A percentile compares a stretch with the other conserved stretches of the same genome.
phyloP scores from a whole-genome alignment of 371 early-diverging fungal genomes.

The Mortierella sp. region DNA sequence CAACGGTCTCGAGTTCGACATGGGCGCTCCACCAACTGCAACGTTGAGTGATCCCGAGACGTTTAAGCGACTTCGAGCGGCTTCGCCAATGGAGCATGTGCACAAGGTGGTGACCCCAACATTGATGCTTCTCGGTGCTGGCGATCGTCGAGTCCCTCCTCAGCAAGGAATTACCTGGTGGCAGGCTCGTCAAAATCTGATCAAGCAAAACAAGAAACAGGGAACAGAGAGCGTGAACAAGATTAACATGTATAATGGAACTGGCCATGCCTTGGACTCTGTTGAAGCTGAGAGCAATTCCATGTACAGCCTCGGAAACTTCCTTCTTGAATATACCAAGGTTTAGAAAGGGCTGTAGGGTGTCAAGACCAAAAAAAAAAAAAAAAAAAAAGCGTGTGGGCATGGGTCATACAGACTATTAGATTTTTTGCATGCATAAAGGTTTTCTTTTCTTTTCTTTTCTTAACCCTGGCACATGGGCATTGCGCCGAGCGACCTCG shows the following conservation, averaged over 20 bases:
- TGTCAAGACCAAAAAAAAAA: too few relatives aligned
- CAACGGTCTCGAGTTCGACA: slow-evolving; percentile 20
- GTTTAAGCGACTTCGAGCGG: slow-evolving; percentile 60
- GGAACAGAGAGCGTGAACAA: slow-evolving; percentile 30
- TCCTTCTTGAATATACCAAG: slow-evolving; percentile 40
- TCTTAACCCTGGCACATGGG: too few relatives aligned
- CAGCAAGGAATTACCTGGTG: slow-evolving; percentile 62
- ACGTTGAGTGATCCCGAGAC: slow-evolving; percentile 57
- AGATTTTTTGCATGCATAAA: too few relatives aligned
- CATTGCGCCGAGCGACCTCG: too few relatives aligned
- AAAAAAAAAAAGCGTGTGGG: too few relatives aligned
- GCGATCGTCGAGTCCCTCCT: slow-evolving; percentile 79
- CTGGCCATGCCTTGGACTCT: slow-evolving; percentile 73
- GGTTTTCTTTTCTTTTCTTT: too few relatives aligned
- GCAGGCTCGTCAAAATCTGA: slow-evolving; percentile 45
- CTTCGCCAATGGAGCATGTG: slow-evolving; percentile 65
- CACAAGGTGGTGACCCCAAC: slow-evolving; percentile 67
- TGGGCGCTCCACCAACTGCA: slow-evolving; percentile 44
- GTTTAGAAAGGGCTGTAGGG: slow-evolving; percentile 12
- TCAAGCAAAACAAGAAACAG: slow-evolving; percentile 21
- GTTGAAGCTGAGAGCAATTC: slow-evolving; percentile 69
- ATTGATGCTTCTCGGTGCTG: slow-evolving; percentile 69
- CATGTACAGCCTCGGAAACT: slow-evolving; percentile 28
- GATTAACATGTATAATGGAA: slow-evolving; percentile 66
- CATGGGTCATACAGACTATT: too few relatives aligned